These are phyloP conservation scores for Vicia faba DNA, from an alignment of 306 rosid genomes.

Conservation along the genomic window DNA sequence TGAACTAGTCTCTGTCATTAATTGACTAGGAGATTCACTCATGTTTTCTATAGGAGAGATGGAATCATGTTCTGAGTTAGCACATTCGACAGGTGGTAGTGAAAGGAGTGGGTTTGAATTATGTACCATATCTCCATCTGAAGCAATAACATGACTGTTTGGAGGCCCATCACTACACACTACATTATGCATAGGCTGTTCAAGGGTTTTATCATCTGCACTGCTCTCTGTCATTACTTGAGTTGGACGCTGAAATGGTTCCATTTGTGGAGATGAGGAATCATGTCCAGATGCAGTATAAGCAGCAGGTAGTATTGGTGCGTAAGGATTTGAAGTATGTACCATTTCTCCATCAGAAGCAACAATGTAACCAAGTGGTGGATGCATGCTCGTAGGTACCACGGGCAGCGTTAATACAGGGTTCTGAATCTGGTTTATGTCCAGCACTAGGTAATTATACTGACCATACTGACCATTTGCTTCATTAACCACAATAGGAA, in stretches of 20 bases:
- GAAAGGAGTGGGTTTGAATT: constrained; percentile 41
- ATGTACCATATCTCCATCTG: constrained; percentile 48
- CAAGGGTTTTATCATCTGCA: constrained; percentile 43
- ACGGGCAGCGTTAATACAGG: constrained; percentile 53
- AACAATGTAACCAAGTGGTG: constrained; percentile 39
- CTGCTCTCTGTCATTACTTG: constrained; percentile 44
- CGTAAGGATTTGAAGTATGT: constrained; percentile 41
- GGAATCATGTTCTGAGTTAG: constrained; percentile 41
- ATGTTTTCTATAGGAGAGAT: constrained; percentile 35
- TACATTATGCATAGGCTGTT: constrained; percentile 34
- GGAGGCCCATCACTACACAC: constrained; percentile 44
- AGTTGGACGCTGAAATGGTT: constrained; percentile 41
- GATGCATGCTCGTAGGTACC: constrained; percentile 44
- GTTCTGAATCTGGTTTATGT: constrained; percentile 51
- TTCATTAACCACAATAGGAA: constrained; percentile 53
- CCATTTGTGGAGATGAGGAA: constrained; percentile 37
- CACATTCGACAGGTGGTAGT: constrained; percentile 39
- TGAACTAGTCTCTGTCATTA: constrained; percentile 41
- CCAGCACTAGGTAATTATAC: constrained; percentile 49
- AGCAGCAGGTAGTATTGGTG: constrained; percentile 41
- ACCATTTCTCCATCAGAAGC: constrained; percentile 50
- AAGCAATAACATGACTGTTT: constrained; percentile 36
- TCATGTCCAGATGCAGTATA: constrained; percentile 36
- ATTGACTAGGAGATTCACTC: constrained; percentile 45
- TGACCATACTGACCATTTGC: constrained; percentile 48